Evolutionary conservation across 2,329 filamentous ascomycete genomes (phyloP), one percentile per base, ranked within the genome.

Genomic region (Mariannaea elegans): DNA sequence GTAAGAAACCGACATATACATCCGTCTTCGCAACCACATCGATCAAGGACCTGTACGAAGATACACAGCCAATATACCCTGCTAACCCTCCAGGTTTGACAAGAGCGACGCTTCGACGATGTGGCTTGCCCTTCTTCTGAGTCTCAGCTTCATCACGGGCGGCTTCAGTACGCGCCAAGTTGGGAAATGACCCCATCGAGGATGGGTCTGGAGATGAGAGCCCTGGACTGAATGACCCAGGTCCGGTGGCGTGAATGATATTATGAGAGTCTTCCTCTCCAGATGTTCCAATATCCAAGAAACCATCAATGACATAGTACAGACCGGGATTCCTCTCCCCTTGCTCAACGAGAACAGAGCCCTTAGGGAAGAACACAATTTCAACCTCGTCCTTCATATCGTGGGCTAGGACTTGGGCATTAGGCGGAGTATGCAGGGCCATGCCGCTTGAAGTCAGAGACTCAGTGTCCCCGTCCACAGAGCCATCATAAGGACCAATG

Each of bases 11-110:
- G 13, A 99, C 95, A 71, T 97, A 98, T 2, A 98, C 95, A 76
- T 99, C 95, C 0, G 96, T 99, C 78, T 98, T 98, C 3, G 95
- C 96, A 34, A 94, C 91, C 2, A 99, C 94, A 72, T 98, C 94
- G 18, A 97, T 95, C 73, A 98, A 97, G 0, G 95, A 99, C 23
- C 95, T 84, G 73, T 97, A 97, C 0, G 94, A 97, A 2, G 95
- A 97, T 16, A 99, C 90, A 0, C 93, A 95, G 5, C 95, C 94
- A 29, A 98, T 88, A 70, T 99, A 99, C 0, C 95, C 96, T 51
- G 95, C 94, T 32, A 99, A 84, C 0, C 94, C 94, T 48, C 95
- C 95, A 3, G 95, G 95, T 72, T 97, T 99, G 65, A 97, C 94
- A 66, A 98, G 81, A 52, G 94, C 95, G 1, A 99, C 83, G 46